These are phyloP conservation scores for Athelia sp. DNA, from an alignment of 1,284 basidiomycete species.

Conservation along the genomic window DNA sequence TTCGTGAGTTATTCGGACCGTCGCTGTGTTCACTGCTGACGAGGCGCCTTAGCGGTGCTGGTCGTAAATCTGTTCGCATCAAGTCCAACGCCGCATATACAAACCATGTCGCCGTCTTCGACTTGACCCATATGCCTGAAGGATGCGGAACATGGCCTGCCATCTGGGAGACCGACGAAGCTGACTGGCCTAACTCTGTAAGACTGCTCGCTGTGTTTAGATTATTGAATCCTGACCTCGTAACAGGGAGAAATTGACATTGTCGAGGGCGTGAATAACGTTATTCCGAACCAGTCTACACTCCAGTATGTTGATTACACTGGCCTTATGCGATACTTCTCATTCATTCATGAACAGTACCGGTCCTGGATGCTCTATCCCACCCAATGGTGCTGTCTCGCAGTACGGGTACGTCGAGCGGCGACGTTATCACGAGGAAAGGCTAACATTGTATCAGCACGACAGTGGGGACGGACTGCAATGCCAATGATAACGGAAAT, in stretches of 20 bases:
- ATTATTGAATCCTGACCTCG: background rate
- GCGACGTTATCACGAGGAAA: constrained; percentile 4
- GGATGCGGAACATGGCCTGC: constrained; percentile 45
- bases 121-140: constrained; percentile 42
- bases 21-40: background rate
- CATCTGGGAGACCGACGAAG: constrained; percentile 44
- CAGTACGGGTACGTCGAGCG: constrained; percentile 36
- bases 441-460: constrained; percentile 23
- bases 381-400: constrained; percentile 36
- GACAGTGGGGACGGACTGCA: constrained; percentile 42
- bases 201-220: constrained; percentile 1
- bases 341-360: constrained; percentile 25
- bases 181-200: constrained; percentile 46
- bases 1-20: background rate
- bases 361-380: constrained; percentile 53
- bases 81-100: constrained; percentile 18
- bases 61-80: constrained; percentile 22
- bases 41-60: constrained; percentile 14
- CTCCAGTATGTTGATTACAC: constrained; percentile 35
- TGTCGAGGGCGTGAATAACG: constrained; percentile 62
- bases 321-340: no score
- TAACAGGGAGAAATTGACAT: constrained; percentile 64
- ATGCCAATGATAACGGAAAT: constrained; percentile 50
- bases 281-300: constrained; percentile 49
- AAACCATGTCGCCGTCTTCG: constrained; percentile 22